A percentile compares a stretch with the other conserved stretches of the same genome.
Evolutionary conservation across 176 grass and related monocot species (phyloP).

Genomic region (Musa schizocarpa): DNA sequence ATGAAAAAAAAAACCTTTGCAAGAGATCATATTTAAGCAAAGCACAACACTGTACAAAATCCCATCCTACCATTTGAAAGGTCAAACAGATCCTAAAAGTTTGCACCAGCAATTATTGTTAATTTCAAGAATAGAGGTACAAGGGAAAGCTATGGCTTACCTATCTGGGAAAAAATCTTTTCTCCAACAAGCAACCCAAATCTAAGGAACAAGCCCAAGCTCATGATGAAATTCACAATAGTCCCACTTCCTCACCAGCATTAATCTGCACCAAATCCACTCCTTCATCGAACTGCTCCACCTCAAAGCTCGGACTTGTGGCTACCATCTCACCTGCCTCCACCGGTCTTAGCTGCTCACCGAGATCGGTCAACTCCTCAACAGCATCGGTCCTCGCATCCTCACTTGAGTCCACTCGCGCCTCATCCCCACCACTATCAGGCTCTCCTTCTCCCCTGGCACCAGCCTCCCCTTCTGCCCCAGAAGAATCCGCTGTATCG

Average conservation of each 20-base stretch:
- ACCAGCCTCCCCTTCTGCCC: neutral
- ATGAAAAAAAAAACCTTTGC: neutral
- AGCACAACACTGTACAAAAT: constrained; percentile 3
- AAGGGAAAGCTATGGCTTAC: constrained; percentile 4
- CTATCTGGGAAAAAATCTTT: constrained; percentile 1
- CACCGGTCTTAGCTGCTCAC: neutral
- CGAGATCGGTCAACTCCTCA: neutral
- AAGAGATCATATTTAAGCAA: neutral
- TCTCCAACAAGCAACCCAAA: constrained; percentile 4
- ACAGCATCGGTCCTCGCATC: neutral
- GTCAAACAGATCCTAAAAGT: constrained; percentile 4
- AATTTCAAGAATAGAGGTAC: constrained; percentile 4
- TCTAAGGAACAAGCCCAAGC: neutral
- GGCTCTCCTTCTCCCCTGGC: neutral
- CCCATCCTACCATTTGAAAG: neutral
- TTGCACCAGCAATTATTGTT: neutral
- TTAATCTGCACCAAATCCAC: constrained; percentile 3
- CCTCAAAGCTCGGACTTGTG: constrained; percentile 9
- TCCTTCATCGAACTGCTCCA: constrained; percentile 1
- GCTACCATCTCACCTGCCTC: neutral
- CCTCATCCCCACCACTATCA: neutral
- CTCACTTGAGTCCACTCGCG: neutral
- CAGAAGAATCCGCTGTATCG: constrained; percentile 15
- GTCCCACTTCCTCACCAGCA: constrained; percentile 4
- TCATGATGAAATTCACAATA: constrained; percentile 7